Evolutionary conservation across 257 asterid genomes (phyloP), one percentile per base, ranked within the genome.

Genomic region (Gardenia jasminoides): DNA sequence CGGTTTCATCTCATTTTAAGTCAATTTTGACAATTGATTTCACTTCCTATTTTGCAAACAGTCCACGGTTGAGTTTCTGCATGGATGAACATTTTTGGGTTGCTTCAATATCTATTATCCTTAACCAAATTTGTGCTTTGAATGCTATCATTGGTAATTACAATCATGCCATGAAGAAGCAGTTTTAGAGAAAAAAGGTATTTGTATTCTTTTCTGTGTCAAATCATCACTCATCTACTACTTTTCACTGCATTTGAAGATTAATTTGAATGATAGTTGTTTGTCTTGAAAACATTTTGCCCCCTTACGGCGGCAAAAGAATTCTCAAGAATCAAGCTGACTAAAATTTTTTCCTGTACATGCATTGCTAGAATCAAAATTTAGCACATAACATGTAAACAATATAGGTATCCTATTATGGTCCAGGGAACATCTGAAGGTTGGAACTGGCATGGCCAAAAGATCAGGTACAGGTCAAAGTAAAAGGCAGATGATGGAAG

Each of bases 401-500:
- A n/a, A 11, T 58, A 30, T n/a, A n/a, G 59, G 22, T 39, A 41
- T 56, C 1, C 50, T 26, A 13, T 69, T 68, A 28, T 71, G 16
- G 84, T 83, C 70, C 87, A 93, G 98, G 84, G 88, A 83, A 81
- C 77, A 87, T 83, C 83, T 91, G 83, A 95, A 89, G 89, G 86
- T 93, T 84, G 99, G 98, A 58, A 82, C 85, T 72, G 99, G 97
- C 72, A 79, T 75, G 68, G 94, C 94, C 36, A 81, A 87, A 76
- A 78, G 88, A 86, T 82, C 86, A 70, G 87, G 83, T 77, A 82
- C 81, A 83, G 81, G 70, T 79, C 87, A 61, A 83, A 82, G 84
- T 77, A 80, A 76, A 71, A 83, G 80, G 70, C 88, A 81, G 79
- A 89, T 84, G 82, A 85, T 90, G 92, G 99, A 95, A 82, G 97